Base-by-base conservation (phyloP, 148 eudicot genomes). In the Chenopodium berlandieri region DNA sequence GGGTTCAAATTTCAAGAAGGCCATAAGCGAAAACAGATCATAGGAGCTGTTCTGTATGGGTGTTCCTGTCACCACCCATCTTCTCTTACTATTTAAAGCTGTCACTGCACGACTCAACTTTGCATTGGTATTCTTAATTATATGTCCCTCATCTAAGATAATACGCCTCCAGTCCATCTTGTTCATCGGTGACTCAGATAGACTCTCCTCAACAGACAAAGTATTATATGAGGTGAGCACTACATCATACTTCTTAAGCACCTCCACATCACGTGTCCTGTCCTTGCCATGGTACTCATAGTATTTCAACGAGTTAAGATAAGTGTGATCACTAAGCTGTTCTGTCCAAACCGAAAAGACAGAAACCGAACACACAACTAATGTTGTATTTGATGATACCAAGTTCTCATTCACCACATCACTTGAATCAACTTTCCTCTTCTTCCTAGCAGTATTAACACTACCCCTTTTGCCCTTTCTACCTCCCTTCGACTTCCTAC, bases 61-160 rank as follows among this genome's bases (percentile, higher is more conserved):
- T 68, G 99, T 96, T 71, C 99, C 99, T 0, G 97, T 92, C 74
- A 96, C 98, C 75, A 86, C 93, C 98, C 98, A 96, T 83, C 99
- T 91, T 71, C 93, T 80, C 71, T 82, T 90, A 50, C 93, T 90
- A 78, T 85, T 88, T 80, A 96, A 83, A 27, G 86, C 83, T 79
- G 86, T 88, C 34, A 96, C 99, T 4, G 98, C 98, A 2, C 84
- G 90, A 73, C 92, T 90, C 78, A 89, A 94, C 77, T 84, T 88
- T 47, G 98, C 85, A 75, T 82, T 88, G 10, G 83, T 84, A 85
- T 96, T 96, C 87, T 94, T 96, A 75, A 96, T 90, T 80, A 90
- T 74, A 87, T 96, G 99, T 37, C 92, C 99, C 90, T 96, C 99
- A 46, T 96, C 99, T 63, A 96, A 88, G 50, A 96, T 92, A 76